These are phyloP conservation scores for Mycena albidolilacea DNA, from an alignment of 768 basidiomycete genomes.

Conservation along the genomic window DNA sequence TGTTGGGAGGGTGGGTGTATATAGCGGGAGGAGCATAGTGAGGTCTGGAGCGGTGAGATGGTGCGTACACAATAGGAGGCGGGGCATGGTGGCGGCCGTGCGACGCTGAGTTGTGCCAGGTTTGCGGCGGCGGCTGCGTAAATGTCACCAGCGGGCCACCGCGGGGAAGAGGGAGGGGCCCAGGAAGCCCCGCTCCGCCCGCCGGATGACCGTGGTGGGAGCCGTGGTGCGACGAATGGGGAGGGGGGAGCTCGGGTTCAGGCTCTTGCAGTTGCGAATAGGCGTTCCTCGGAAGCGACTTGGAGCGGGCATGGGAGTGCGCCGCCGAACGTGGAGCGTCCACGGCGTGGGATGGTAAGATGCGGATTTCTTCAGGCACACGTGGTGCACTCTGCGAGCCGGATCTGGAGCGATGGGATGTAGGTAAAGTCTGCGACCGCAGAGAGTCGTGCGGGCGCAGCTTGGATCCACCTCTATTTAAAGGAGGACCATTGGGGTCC, in stretches of 20 bases:
- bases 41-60: constrained; percentile 62
- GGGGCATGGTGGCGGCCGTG: constrained; percentile 54
- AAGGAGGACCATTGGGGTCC: constrained; percentile 46
- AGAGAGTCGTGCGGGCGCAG: constrained; percentile 44
- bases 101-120: constrained; percentile 50
- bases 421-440: constrained; percentile 49
- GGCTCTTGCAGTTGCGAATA: constrained; percentile 47
- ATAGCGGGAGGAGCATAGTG: constrained; percentile 75
- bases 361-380: constrained; percentile 73
- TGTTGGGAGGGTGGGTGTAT: constrained; percentile 66
- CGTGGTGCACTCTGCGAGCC: constrained; percentile 53
- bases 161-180: constrained; percentile 38
- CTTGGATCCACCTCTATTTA: constrained; percentile 43
- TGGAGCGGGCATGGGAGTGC: constrained; percentile 57
- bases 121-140: constrained; percentile 57
- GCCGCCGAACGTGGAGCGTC: constrained; percentile 52
- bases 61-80: constrained; percentile 75
- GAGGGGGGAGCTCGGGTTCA: constrained; percentile 33
- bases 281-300: constrained; percentile 60
- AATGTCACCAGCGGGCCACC: constrained; percentile 49
- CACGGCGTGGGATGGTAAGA: constrained; percentile 67
- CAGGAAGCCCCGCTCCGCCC: constrained; percentile 25
- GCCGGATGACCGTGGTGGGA: constrained; percentile 41
- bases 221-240: constrained; percentile 53
- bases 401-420: constrained; percentile 56